A percentile compares a stretch with the other conserved stretches of the same genome.
Conservation (phyloP, 208 protist species). For the Leishmania aethiopica region DNA sequence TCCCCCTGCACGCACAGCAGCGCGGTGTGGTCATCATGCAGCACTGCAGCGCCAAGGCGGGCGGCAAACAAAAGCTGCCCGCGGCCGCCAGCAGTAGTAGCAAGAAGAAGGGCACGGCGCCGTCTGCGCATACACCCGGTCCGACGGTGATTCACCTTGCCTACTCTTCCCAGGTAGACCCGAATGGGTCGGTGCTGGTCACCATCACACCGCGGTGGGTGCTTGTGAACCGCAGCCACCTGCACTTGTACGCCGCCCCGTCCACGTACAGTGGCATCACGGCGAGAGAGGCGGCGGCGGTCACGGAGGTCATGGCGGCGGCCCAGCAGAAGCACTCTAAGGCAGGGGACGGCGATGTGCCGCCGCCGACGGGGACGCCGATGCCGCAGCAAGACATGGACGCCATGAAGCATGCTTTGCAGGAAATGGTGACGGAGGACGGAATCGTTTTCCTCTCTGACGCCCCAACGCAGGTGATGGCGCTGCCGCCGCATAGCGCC, state of each 20-base stretch:
- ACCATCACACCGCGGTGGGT: slow-evolving; percentile 86
- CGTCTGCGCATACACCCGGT: neutral
- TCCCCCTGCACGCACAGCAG: slow-evolving; percentile 85
- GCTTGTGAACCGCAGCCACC: slow-evolving; percentile 75
- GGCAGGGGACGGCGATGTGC: neutral
- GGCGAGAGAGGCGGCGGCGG: slow-evolving; percentile 38
- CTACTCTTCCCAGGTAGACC: slow-evolving; percentile 62
- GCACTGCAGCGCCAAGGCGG: slow-evolving; percentile 15
- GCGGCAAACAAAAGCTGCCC: neutral
- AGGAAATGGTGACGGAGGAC: slow-evolving; percentile 27
- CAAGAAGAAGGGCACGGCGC: slow-evolving; percentile 5
- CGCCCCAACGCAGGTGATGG: slow-evolving; percentile 26
- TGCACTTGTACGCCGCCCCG: slow-evolving; percentile 63
- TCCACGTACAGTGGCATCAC: slow-evolving; percentile 43
- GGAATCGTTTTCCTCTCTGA: slow-evolving; percentile 26
- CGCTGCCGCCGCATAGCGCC: slow-evolving; percentile 47
- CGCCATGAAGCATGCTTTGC: slow-evolving; percentile 31
- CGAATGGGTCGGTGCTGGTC: slow-evolving; percentile 62
- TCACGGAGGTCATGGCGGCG: slow-evolving; percentile 30
- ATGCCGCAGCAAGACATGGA: slow-evolving; percentile 33
- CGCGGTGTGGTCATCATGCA: slow-evolving; percentile 73
- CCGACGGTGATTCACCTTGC: slow-evolving; percentile 65
- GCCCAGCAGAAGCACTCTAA: slow-evolving; percentile 25
- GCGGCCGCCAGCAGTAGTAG: slow-evolving; percentile 2
- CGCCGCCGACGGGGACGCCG: slow-evolving; percentile 8